Evolutionary conservation across 371 early-diverging fungal species (phyloP), one percentile per base, ranked within the genome.

Genomic region (Sporodiniella umbellata): DNA sequence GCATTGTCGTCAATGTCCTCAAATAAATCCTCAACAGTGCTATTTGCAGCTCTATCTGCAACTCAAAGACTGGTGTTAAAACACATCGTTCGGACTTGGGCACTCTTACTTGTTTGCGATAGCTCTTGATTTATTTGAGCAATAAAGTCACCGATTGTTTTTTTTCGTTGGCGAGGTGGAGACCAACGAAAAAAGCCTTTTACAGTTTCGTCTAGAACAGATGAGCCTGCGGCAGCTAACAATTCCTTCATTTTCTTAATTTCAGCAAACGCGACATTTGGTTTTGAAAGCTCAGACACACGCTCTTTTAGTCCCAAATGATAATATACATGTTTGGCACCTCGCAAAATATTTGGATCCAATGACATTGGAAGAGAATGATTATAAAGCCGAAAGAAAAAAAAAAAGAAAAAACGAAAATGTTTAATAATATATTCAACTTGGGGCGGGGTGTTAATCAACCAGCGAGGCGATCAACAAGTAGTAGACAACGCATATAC

Each of bases 301-400:
- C 62, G 54, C n/a, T 55, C 55, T 43, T 55, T 53, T 7, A 68
- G 22, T 10, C 55, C 54, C 6, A 72, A 50, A 35, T 72, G 66
- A n/a, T 58, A 53, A 38, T 72, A 72, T 2, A 72, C 43, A 42
- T 66, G 66, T 26, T 72, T 72, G 8, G 58, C 60, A 33, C 62
- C 54, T 14, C 66, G 59, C 26, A 23, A 1, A 25, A 57, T n/a
- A 4, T 23, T 5, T 18, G 48, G 48, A 35, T 54, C 35, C 1
- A 54, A 10, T 8, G 37, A 43, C 23, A 25, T 44, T 22, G n/a
- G n/a, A n/a, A n/a, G n/a, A n/a, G n/a, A n/a, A n/a, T n/a, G n/a
- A n/a, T n/a, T n/a, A n/a, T n/a, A n/a, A n/a, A n/a, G n/a, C n/a
- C n/a, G n/a, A n/a, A n/a, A n/a, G n/a, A n/a, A n/a, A n/a, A n/a